Evolutionary conservation across 1,284 basidiomycete species (phyloP), one percentile per base, ranked within the genome.

Genomic region (Trichosporon coremiiforme): DNA sequence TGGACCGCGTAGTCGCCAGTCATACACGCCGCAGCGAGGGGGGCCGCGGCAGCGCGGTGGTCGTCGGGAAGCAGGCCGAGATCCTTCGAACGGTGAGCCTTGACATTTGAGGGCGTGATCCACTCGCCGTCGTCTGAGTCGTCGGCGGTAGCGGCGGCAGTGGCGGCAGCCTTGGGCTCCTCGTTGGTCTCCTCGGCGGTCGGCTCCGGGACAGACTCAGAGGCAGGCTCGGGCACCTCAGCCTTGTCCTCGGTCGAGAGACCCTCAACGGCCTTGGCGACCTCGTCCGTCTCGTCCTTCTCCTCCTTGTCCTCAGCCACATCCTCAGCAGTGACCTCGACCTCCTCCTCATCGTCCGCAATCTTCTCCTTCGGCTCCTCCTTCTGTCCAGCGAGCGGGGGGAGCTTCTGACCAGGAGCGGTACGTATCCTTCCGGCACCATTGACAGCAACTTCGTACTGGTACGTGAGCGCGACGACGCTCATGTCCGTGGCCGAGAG

Each of bases 1-100:
- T 99, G 97, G 89, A 99, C 97, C 15, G 97, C 97, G 83, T 95
- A 99, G 87, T 99, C 97, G 47, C 93, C 93, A 1, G 97, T 99
- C 92, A 99, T 94, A 80, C 94, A 95, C 17, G 93, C 95, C 1
- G 89, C 89, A 20, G 78, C 78, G 4, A 80, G 70, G 0, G 76
- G 78, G 10, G 65, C 69, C n/a, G 65, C 69, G 29, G 60, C 71
- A 20, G 70, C 66, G 3, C 68, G 67, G 5, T 15, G 45, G 35
- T 71, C 74, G 22, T 86, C 85, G 3, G 92, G 91, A 47, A 92
- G 86, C 64, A 91, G 87, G 25, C 95, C 90, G 55, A 98, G 88
- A 47, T 92, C 93, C 31, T 90, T 88, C 20, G 94, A 95, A 83
- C 97, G 95, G 85, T 98, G 92, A 65, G 91, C 80, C 22, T 86